phyloP scores from a whole-genome alignment of 1,139 yeast genomes.

The Taphrina flavorubra region DNA sequence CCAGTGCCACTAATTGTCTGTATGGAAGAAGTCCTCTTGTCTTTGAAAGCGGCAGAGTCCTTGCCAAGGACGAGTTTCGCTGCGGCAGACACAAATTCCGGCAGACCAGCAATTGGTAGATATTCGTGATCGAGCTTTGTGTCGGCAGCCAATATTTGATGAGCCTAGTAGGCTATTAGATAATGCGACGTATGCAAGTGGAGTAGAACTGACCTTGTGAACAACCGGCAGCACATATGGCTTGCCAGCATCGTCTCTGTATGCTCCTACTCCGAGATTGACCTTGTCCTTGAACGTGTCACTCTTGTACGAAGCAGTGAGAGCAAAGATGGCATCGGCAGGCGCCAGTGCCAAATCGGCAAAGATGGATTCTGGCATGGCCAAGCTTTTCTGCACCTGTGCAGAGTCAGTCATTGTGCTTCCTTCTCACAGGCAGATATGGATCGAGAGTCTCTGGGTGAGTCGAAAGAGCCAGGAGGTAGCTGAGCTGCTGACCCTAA shows the following conservation, averaged over 20 bases:
- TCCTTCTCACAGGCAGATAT: neutral
- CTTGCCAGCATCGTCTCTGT: constrained; percentile 79
- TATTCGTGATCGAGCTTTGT: constrained; percentile 87
- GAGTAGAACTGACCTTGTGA: constrained; percentile 63
- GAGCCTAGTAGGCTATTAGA: constrained; percentile 56
- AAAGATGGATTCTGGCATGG: constrained; percentile 39
- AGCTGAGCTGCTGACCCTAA: neutral
- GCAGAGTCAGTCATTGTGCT: constrained; percentile 12
- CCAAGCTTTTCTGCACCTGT: constrained; percentile 18
- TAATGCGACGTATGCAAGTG: no score
- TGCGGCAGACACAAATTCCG: constrained; percentile 72
- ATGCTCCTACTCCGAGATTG: constrained; percentile 80
- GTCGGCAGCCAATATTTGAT: constrained; percentile 61
- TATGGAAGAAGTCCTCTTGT: constrained; percentile 58
- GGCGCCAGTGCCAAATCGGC: constrained; percentile 51
- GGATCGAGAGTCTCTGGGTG: neutral
- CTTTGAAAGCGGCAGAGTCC: constrained; percentile 42
- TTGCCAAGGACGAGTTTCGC: constrained; percentile 80
- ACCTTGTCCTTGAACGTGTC: constrained; percentile 60
- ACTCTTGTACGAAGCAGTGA: constrained; percentile 74
- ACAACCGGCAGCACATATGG: constrained; percentile 93
- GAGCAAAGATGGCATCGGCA: constrained; percentile 65
- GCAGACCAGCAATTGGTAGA: constrained; percentile 79
- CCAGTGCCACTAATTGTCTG: constrained; percentile 97
- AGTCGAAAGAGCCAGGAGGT: neutral